Conservation (phyloP, 768 basidiomycete species). For the Pholiota molesta region DNA sequence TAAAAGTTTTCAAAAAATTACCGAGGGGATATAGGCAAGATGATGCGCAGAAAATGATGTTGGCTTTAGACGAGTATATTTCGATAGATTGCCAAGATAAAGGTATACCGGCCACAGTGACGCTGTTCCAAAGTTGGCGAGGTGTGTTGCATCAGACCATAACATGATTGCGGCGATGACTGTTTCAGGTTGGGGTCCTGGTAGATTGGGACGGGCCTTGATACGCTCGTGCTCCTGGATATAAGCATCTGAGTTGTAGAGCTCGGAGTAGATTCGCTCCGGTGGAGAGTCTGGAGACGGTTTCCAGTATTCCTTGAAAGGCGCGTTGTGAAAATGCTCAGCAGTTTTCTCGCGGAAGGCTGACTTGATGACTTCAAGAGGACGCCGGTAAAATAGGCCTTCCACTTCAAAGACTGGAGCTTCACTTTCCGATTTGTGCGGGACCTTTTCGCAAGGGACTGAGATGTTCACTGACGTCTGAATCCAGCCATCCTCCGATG, state of each 20-base stretch:
- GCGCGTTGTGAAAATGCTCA: background rate
- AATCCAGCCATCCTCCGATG: slow-evolving; percentile 24
- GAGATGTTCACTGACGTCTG: slow-evolving; percentile 21
- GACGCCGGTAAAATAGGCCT: slow-evolving; percentile 16
- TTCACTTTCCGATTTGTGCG: slow-evolving; percentile 19
- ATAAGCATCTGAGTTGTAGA: background rate
- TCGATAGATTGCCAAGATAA: slow-evolving; percentile 36
- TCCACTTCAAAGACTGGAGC: slow-evolving; percentile 26
- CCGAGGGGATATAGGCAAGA: slow-evolving; percentile 43
- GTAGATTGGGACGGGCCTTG: background rate
- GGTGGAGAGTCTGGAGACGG: background rate
- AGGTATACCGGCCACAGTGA: slow-evolving; percentile 37
- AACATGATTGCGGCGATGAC: slow-evolving; percentile 28
- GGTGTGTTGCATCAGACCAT: slow-evolving; percentile 24
- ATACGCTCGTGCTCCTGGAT: background rate
- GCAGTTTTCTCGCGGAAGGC: slow-evolving; percentile 13
- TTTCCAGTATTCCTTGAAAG: background rate
- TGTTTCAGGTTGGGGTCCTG: slow-evolving; percentile 15
- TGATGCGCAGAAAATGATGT: slow-evolving; percentile 34
- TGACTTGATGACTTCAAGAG: slow-evolving; percentile 12
- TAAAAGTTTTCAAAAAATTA: slow-evolving; percentile 19
- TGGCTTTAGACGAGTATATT: slow-evolving; percentile 37
- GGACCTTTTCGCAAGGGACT: slow-evolving; percentile 19
- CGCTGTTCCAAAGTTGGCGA: slow-evolving; percentile 34
- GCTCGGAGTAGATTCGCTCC: background rate